Conservation (phyloP, 495 filamentous ascomycete genomes). For the Xylaria castorea region DNA sequence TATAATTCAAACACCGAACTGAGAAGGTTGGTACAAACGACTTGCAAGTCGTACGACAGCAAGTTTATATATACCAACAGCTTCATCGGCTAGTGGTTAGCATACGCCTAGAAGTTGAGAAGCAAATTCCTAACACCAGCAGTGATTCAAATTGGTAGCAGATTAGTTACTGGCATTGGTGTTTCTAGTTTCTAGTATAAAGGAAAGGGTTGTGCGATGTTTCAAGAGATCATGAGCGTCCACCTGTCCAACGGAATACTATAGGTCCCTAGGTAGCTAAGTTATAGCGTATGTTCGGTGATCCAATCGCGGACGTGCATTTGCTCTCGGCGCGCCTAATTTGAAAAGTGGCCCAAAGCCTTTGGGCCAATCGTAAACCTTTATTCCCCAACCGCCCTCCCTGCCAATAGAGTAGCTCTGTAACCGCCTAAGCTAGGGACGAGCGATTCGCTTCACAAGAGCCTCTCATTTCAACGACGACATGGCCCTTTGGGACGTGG, state of each 20-base stretch:
- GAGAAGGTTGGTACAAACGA: conserved; percentile 7
- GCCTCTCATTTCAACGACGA: conserved; percentile 38
- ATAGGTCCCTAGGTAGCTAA: not conserved
- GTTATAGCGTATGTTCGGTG: not conserved
- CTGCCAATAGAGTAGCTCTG: conserved; percentile 21
- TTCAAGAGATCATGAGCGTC: conserved; percentile 1
- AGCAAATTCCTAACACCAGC: not conserved
- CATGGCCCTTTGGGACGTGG: conserved; percentile 25
- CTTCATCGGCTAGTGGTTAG: not conserved
- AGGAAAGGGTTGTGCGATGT: not conserved
- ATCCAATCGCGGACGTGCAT: conserved; percentile 35
- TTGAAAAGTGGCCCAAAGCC: conserved; percentile 30
- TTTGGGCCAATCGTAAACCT: conserved; percentile 32
- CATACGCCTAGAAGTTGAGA: not conserved
- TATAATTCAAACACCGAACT: conserved; percentile 1
- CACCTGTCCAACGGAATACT: not conserved
- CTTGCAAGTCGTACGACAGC: not conserved
- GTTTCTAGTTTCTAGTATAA: not conserved
- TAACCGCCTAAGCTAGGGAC: conserved; percentile 36
- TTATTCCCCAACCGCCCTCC: conserved; percentile 34
- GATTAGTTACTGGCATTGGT: not conserved
- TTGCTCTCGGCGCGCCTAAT: conserved; percentile 35
- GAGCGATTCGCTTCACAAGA: conserved; percentile 40
- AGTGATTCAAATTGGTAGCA: not conserved
- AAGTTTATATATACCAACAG: not conserved